These are phyloP conservation scores for Colletotrichum graminicola DNA, from an alignment of 2,329 filamentous ascomycete genomes.

Conservation along the genomic window DNA sequence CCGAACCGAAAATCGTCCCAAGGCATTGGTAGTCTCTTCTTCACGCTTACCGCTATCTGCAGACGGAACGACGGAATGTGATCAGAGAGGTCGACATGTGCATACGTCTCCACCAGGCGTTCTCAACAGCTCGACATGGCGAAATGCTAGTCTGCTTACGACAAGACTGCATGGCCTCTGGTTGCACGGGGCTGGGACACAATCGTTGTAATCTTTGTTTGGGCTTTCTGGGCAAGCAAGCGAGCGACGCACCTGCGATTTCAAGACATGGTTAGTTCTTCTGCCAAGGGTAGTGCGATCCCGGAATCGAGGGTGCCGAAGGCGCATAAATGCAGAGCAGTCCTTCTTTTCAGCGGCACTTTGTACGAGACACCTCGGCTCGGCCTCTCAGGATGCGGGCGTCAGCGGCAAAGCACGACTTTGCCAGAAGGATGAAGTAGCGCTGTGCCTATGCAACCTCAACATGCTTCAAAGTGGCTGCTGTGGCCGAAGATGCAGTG, in stretches of 20 bases:
- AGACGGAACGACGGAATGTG: constrained; percentile 39
- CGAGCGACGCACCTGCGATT: not conserved
- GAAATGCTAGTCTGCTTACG: constrained; percentile 15
- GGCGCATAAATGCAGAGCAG: not conserved
- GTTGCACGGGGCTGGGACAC: not conserved
- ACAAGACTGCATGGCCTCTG: not conserved
- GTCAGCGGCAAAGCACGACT: constrained; percentile 1
- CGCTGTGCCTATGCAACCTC: constrained; percentile 7
- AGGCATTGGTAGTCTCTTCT: constrained; percentile 28
- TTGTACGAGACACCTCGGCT: constrained; percentile 1
- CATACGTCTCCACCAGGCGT: constrained; percentile 36
- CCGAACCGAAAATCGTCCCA: constrained; percentile 20
- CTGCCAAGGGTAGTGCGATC: not conserved
- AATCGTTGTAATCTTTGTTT: not conserved
- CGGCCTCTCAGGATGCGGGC: constrained; percentile 5
- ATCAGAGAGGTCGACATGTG: constrained; percentile 37
- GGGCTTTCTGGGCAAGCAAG: not conserved
- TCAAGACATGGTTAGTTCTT: not conserved
- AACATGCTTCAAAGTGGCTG: constrained; percentile 16
- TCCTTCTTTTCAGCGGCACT: not conserved
- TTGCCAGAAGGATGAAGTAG: constrained; percentile 2
- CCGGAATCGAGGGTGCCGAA: constrained; percentile 1
- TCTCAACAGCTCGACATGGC: constrained; percentile 12
- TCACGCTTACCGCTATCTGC: constrained; percentile 35
- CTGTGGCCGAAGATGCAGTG: constrained; percentile 9